Evolutionary conservation across 2,329 filamentous ascomycete species (phyloP).

Genomic region (Pyricularia pennisetigena): DNA sequence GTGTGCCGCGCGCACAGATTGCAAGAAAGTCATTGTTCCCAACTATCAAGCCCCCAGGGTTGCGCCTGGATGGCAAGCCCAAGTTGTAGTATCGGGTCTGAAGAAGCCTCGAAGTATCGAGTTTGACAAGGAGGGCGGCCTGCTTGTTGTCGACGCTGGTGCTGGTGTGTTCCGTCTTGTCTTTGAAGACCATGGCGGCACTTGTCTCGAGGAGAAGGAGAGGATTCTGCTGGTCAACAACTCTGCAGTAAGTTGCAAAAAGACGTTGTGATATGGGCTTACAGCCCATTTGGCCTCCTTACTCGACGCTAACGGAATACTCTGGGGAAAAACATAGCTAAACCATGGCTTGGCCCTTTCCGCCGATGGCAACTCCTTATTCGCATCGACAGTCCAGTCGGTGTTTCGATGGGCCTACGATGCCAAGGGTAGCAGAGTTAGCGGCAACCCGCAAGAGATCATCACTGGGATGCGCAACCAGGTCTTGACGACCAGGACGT

Average conservation of each 20-base stretch:
- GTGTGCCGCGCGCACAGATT: constrained; percentile 13
- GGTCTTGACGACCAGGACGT: constrained; percentile 54
- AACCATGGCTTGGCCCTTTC: constrained; percentile 41
- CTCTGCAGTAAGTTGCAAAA: constrained; percentile 19
- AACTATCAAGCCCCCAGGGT: constrained; percentile 25
- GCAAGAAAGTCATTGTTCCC: constrained; percentile 24
- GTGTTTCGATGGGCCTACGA: constrained; percentile 55
- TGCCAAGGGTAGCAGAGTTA: constrained; percentile 32
- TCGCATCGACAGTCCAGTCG: constrained; percentile 40
- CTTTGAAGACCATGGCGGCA: constrained; percentile 30
- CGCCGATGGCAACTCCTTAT: constrained; percentile 33
- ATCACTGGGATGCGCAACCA: constrained; percentile 35
- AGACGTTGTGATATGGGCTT: background rate
- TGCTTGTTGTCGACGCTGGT: constrained; percentile 34
- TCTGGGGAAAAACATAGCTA: constrained; percentile 22
- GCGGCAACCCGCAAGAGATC: constrained; percentile 28
- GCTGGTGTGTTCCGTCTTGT: constrained; percentile 30
- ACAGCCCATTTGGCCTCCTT: background rate
- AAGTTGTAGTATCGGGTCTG: constrained; percentile 30
- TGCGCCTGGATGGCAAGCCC: constrained; percentile 31
- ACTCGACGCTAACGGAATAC: background rate
- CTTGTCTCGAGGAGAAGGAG: constrained; percentile 26
- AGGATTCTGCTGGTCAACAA: constrained; percentile 25
- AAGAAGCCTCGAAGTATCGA: constrained; percentile 31
- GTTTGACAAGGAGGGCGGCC: constrained; percentile 32